These are phyloP conservation scores for Diplodia scrobiculata DNA, from an alignment of 2,329 filamentous ascomycete species.

Conservation along the genomic window DNA sequence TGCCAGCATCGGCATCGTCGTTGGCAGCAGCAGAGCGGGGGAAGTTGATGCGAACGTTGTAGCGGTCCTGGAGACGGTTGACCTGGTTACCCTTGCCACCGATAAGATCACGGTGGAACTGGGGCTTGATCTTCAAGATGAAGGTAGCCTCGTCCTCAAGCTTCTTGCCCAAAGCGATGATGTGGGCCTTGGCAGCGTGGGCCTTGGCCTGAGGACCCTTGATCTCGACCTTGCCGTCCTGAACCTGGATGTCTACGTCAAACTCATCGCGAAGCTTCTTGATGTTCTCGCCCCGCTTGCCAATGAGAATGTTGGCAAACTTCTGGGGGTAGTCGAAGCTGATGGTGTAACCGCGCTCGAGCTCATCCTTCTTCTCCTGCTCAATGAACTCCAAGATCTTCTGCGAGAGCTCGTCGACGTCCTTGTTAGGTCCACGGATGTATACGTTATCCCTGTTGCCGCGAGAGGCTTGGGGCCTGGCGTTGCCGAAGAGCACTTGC, in stretches of 20 bases:
- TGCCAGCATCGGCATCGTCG: slow-evolving; percentile 68
- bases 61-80: slow-evolving; percentile 86
- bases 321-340: slow-evolving; percentile 94
- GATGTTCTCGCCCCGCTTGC: slow-evolving; percentile 68
- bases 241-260: slow-evolving; percentile 79
- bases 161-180: slow-evolving; percentile 74
- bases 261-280: slow-evolving; percentile 69
- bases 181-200: slow-evolving; percentile 80
- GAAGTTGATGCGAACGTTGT: slow-evolving; percentile 95
- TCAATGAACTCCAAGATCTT: slow-evolving; percentile 80
- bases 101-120: slow-evolving; percentile 93
- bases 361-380: slow-evolving; percentile 88
- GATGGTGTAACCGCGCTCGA: slow-evolving; percentile 84
- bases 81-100: slow-evolving; percentile 85
- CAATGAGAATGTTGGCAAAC: slow-evolving; percentile 81
- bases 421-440: slow-evolving; percentile 73
- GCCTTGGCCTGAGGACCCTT: slow-evolving; percentile 96
- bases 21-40: slow-evolving; percentile 69
- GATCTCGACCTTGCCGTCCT: slow-evolving; percentile 91
- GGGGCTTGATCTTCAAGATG: slow-evolving; percentile 83
- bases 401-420: slow-evolving; percentile 69
- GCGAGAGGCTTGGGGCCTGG: slow-evolving; percentile 51
- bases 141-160: slow-evolving; percentile 90
- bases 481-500: slow-evolving; percentile 56
- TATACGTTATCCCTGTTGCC: slow-evolving; percentile 60